Conservation (phyloP, 768 basidiomycete species). For the Suillus variegatus region DNA sequence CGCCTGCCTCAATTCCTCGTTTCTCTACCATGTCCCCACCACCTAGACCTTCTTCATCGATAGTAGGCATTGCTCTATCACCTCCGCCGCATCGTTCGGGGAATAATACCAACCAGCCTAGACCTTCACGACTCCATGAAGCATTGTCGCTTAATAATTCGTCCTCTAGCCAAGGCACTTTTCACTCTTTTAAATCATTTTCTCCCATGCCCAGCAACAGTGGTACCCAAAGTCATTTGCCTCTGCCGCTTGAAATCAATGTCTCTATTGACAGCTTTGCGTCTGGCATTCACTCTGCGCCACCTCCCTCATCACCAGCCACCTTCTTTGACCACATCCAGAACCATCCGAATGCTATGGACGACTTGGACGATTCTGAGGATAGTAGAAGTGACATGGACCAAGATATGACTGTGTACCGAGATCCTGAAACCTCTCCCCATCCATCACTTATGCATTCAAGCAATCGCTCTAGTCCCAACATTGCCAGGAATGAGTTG, state of each 20-base stretch:
- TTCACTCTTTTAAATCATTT: constrained; percentile 32
- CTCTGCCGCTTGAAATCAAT: constrained; percentile 38
- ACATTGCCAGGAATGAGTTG: constrained; percentile 49
- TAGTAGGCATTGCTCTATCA: constrained; percentile 54
- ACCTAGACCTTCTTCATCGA: constrained; percentile 60
- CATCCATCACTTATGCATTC: constrained; percentile 58
- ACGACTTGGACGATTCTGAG: constrained; percentile 65
- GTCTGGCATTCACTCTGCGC: constrained; percentile 57
- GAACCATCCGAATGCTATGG: constrained; percentile 68
- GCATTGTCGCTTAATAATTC: constrained; percentile 21
- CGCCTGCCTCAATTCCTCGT: constrained; percentile 19
- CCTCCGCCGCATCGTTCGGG: constrained; percentile 46
- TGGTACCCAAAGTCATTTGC: constrained; percentile 8
- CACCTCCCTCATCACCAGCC: constrained; percentile 63
- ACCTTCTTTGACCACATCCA: constrained; percentile 80
- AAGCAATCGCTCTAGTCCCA: constrained; percentile 71
- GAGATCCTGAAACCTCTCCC: constrained; percentile 17
- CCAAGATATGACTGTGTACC: constrained; percentile 34
- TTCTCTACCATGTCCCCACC: constrained; percentile 53
- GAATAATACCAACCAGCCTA: constrained; percentile 21
- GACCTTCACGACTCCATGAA: constrained; percentile 18
- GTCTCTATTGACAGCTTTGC: constrained; percentile 47
- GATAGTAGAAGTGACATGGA: constrained; percentile 43
- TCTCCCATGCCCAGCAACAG: constrained; percentile 24
- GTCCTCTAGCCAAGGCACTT: constrained; percentile 30